Evolutionary conservation across 2,329 filamentous ascomycete species (phyloP).

Genomic region (Aspergillus puulaauensis): DNA sequence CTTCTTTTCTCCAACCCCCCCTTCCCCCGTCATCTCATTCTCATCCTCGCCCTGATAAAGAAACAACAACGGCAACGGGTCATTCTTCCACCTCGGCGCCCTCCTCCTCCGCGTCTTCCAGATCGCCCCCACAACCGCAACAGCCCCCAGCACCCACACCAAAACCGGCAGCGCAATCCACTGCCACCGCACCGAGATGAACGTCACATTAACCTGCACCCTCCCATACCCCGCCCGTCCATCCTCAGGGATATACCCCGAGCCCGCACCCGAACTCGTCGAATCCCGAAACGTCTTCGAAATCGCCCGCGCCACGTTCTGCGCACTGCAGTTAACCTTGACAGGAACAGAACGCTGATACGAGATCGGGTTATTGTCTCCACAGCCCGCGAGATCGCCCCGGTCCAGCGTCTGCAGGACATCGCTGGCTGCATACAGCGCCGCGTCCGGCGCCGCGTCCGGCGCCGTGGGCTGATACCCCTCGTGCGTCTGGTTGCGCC

Average conservation of each 20-base stretch:
- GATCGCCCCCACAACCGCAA: conserved; percentile 6
- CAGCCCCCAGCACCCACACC: conserved; percentile 15
- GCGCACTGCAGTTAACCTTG: conserved; percentile 6
- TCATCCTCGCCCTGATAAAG: not conserved
- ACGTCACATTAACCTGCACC: not conserved
- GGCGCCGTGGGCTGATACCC: not conserved
- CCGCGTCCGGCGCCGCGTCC: not conserved
- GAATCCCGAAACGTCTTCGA: conserved; percentile 4
- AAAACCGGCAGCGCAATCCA: conserved; percentile 14
- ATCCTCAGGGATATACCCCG: no score
- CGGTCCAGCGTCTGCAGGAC: not conserved
- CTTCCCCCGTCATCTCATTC: not conserved
- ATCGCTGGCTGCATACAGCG: not conserved
- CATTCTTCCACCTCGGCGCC: not conserved
- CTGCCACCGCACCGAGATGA: conserved; percentile 13
- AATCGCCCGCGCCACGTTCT: conserved; percentile 11
- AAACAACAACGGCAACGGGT: conserved; percentile 6
- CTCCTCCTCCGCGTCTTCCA: conserved; percentile 8
- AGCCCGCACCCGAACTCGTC: no score
- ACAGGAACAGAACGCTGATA: no score
- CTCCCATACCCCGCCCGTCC: not conserved
- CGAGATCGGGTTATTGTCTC: no score
- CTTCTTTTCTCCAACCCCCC: no score
- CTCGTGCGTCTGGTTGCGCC: not conserved
- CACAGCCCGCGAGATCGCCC: no score